These are phyloP conservation scores for Hypomyces rosellus DNA, from an alignment of 2,329 filamentous ascomycete genomes.

Conservation along the genomic window DNA sequence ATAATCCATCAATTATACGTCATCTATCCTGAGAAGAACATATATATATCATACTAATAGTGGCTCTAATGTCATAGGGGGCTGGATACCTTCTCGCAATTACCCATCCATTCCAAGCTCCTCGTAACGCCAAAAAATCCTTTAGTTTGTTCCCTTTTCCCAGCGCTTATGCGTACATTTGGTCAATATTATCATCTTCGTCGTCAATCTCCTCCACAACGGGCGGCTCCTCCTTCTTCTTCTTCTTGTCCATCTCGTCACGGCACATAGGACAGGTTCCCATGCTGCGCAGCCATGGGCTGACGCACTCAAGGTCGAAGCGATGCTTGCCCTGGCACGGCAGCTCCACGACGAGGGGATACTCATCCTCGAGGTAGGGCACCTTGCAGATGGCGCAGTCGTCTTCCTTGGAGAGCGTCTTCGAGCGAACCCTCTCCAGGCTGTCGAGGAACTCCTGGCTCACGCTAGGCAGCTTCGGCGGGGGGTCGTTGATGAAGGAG, in stretches of 20 bases:
- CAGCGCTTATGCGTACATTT: conserved; percentile 32
- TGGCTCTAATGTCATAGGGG: no score
- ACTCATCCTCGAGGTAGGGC: conserved; percentile 54
- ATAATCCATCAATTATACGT: neutral
- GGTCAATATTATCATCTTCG: conserved; percentile 47
- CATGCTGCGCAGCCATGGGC: conserved; percentile 58
- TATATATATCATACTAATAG: no score
- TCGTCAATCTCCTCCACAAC: conserved; percentile 43
- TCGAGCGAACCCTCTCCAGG: conserved; percentile 52
- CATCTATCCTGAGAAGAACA: neutral
- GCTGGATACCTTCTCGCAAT: no score
- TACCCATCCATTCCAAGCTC: no score
- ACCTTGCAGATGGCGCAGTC: conserved; percentile 59
- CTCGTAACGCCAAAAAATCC: no score
- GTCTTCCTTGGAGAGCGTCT: conserved; percentile 43
- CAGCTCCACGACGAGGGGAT: conserved; percentile 57
- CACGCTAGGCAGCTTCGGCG: conserved; percentile 47
- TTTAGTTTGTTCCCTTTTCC: neutral
- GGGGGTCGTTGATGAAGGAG: conserved; percentile 45
- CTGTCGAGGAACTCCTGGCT: conserved; percentile 53
- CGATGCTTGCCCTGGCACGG: conserved; percentile 53
- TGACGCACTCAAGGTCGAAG: conserved; percentile 63
- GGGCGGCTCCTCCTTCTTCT: conserved; percentile 45
- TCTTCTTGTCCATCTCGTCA: conserved; percentile 52
- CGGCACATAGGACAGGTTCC: conserved; percentile 60